Evolutionary conservation across 441 rosid species (phyloP), one percentile per base, ranked within the genome.

Genomic region (Euphorbia celastroides): DNA sequence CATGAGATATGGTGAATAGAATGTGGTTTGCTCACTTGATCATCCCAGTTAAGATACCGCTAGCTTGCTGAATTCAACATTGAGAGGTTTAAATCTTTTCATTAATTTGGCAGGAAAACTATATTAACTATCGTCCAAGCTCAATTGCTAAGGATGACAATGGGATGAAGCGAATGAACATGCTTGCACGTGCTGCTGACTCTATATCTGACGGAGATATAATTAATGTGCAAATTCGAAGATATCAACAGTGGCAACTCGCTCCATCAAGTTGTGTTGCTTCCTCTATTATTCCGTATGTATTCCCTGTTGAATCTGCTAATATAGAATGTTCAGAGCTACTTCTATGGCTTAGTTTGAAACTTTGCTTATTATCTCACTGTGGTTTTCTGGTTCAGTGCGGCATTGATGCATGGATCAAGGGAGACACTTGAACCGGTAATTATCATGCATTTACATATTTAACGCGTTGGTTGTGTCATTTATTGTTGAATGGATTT

Each of bases 191-290:
- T 60, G 90, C 99, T 81, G 97, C 99, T 71, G 99, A 94, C 62
- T 92, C 98, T 73, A 92, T 94, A 55, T 86, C 88, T 1, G 85
- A 94, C 77, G 98, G 97, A 55, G 99, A 94, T 80, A 85, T 92
- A 74, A 74, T 88, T 76, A 94, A 89, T 75, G 97, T 91, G 70
- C 98, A 92, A 78, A 89, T 94, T 75, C 86, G 99, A 63, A 89
- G 97, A 89, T 78, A 94, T 80, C 83, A 88, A 62, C 99, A 87
- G 71, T 94, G 99, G 99, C 97, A 94, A 74, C 98, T 92, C 57
- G 89, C 93, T 69, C 96, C 82, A 68, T 68, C 93, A 67, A 68
- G 85, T 79, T 86, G 85, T 58, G 83, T 94, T 59, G 77, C 98
- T 31, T 91, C 99, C 55, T 84, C 83, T 74, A 87, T 94, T 69